phyloP scores from a whole-genome alignment of 129 eudicot genomes.

The Centrapalus pauciflorus region DNA sequence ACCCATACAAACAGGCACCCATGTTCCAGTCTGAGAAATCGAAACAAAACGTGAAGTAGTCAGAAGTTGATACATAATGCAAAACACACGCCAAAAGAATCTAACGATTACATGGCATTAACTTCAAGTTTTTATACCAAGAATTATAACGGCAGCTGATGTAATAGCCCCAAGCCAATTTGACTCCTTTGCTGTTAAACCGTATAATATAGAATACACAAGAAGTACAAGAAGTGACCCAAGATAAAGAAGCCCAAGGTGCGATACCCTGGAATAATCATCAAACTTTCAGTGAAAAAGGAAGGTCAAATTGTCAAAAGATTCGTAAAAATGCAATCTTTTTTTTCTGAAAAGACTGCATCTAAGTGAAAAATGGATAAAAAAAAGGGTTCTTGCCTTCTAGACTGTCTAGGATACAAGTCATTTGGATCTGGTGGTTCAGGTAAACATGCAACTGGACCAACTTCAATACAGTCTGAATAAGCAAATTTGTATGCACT shows the following conservation, averaged over 20 bases:
- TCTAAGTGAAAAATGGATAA: background rate
- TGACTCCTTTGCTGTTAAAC: constrained; percentile 90
- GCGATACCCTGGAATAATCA: constrained; percentile 66
- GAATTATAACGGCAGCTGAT: constrained; percentile 92
- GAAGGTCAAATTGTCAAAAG: background rate
- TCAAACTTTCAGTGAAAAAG: background rate
- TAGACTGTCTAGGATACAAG: constrained; percentile 93
- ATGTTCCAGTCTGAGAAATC: constrained; percentile 79
- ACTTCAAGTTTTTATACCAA: constrained; percentile 50
- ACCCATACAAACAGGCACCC: constrained; percentile 98
- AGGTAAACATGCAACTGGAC: constrained; percentile 91
- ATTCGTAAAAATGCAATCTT: background rate
- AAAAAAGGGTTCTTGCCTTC: constrained; percentile 60
- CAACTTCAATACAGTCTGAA: constrained; percentile 94
- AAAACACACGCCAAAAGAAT: background rate
- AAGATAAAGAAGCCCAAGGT: constrained; percentile 84
- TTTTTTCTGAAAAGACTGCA: background rate
- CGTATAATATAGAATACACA: constrained; percentile 85
- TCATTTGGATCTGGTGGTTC: constrained; percentile 99
- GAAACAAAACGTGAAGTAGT: background rate
- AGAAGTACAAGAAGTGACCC: constrained; percentile 87
- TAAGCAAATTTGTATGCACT: constrained; percentile 94
- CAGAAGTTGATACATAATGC: background rate
- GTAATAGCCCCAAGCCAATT: constrained; percentile 97
- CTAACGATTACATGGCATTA: background rate